phyloP scores from a whole-genome alignment of 371 early-diverging fungal genomes.

The Smittium mucronatum region DNA sequence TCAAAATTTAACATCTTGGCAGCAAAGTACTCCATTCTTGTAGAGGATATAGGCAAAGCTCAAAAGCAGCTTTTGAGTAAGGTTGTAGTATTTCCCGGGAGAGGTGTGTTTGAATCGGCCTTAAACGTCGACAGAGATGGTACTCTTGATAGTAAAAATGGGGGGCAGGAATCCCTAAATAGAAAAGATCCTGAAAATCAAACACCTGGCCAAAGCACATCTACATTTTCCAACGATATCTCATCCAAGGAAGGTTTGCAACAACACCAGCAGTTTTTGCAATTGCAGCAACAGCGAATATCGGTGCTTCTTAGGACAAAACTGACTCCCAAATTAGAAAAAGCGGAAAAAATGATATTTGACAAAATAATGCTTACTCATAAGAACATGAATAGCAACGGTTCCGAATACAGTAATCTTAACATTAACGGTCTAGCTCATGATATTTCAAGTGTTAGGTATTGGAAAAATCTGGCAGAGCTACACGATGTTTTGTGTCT shows the following conservation, averaged over 20 bases:
- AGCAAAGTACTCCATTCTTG: constrained; percentile 1
- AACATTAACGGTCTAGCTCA: neutral
- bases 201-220: too few species aligned
- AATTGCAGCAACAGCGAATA: neutral
- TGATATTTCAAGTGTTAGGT: neutral
- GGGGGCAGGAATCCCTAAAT: too few species aligned
- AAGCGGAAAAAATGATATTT: neutral
- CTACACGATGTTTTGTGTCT: constrained; percentile 2
- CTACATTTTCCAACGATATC: too few species aligned
- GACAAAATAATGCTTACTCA: neutral
- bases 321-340: constrained; percentile 5
- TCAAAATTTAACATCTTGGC: constrained; percentile 6
- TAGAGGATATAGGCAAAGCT: neutral
- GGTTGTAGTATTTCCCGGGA: neutral
- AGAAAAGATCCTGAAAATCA: too few species aligned
- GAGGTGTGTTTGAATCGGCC: neutral
- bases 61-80: neutral
- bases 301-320: constrained; percentile 9
- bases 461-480: neutral
- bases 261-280: neutral
- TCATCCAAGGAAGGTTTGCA: too few species aligned
- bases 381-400: neutral
- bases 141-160: too few species aligned
- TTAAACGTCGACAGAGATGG: neutral
- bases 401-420: too few species aligned